Conservation (phyloP, 306 rosid species). For the Vigna radiata region DNA sequence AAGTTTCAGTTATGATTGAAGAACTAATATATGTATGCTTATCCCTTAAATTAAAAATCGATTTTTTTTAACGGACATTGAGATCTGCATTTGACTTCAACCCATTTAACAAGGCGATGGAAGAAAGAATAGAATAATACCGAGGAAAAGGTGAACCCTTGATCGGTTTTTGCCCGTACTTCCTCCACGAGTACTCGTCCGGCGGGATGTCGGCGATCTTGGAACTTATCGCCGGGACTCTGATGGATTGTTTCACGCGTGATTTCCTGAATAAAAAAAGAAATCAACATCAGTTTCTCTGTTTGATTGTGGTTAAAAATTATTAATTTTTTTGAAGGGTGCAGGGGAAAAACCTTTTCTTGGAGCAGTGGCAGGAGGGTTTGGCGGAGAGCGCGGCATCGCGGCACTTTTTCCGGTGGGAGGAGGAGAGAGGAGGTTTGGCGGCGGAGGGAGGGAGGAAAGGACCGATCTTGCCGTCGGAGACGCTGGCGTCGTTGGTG, state of each 20-base stretch:
- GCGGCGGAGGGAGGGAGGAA: constrained; percentile 50
- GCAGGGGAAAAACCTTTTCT: constrained; percentile 57
- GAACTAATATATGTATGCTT: not conserved
- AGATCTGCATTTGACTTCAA: constrained; percentile 41
- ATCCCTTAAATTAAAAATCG: not conserved
- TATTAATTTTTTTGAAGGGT: not conserved
- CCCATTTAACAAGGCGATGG: not conserved
- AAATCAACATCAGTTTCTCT: not conserved
- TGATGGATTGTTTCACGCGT: constrained; percentile 57
- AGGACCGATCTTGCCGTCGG: constrained; percentile 63
- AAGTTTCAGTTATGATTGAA: too few relatives aligned
- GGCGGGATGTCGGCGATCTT: constrained; percentile 77
- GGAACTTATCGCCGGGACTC: constrained; percentile 73
- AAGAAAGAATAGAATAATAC: constrained; percentile 43
- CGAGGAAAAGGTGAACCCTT: constrained; percentile 84
- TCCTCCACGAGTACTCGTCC: constrained; percentile 82
- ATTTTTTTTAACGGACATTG: not conserved
- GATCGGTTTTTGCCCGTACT: constrained; percentile 87
- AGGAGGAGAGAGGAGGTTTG: constrained; percentile 67
- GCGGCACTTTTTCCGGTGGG: constrained; percentile 61
- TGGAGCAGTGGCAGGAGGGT: constrained; percentile 73
- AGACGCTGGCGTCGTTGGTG: constrained; percentile 81
- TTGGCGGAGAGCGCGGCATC: constrained; percentile 50
- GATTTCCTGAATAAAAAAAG: constrained; percentile 53
- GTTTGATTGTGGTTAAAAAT: not conserved